Percentiles rank a stretch among this genome's conserved stretches.
Evolutionary conservation across 257 asterid genomes (phyloP).

Genomic region (Linderniella brevidens): DNA sequence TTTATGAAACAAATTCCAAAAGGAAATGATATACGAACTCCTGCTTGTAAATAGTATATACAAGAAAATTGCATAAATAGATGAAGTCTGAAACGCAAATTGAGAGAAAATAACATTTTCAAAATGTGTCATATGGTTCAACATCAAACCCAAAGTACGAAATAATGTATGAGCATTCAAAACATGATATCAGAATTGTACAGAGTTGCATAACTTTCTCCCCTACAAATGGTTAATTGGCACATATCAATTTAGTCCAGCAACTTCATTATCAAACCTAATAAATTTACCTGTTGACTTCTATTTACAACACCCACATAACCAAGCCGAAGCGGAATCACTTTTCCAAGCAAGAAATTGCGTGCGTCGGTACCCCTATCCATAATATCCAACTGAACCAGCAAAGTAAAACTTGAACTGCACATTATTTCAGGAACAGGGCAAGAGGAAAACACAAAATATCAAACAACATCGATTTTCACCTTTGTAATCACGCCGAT

Average conservation of each 20-base stretch:
- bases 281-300: slow-evolving; percentile 70
- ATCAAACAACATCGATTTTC: slow-evolving; percentile 2
- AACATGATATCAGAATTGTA: too few relatives aligned
- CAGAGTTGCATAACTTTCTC: too few relatives aligned
- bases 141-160: too few relatives aligned
- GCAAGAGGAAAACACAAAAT: slow-evolving; percentile 4
- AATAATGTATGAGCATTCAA: too few relatives aligned
- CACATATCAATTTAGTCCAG: background rate
- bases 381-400: slow-evolving; percentile 88
- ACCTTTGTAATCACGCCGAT: slow-evolving; percentile 97
- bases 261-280: background rate
- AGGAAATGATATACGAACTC: too few relatives aligned
- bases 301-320: slow-evolving; percentile 94
- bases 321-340: slow-evolving; percentile 91
- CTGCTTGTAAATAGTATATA: too few relatives aligned
- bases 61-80: too few relatives aligned
- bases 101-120: too few relatives aligned
- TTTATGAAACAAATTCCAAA: too few relatives aligned
- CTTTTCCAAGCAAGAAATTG: slow-evolving; percentile 88
- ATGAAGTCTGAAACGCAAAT: too few relatives aligned
- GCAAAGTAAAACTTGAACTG: slow-evolving; percentile 10
- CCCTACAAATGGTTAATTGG: background rate
- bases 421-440: background rate
- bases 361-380: slow-evolving; percentile 96
- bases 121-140: too few relatives aligned